A percentile compares a stretch with the other conserved stretches of the same genome.
These are phyloP conservation scores for Euphorbia peplus DNA, from an alignment of 345 rosid species.

Conservation along the genomic window DNA sequence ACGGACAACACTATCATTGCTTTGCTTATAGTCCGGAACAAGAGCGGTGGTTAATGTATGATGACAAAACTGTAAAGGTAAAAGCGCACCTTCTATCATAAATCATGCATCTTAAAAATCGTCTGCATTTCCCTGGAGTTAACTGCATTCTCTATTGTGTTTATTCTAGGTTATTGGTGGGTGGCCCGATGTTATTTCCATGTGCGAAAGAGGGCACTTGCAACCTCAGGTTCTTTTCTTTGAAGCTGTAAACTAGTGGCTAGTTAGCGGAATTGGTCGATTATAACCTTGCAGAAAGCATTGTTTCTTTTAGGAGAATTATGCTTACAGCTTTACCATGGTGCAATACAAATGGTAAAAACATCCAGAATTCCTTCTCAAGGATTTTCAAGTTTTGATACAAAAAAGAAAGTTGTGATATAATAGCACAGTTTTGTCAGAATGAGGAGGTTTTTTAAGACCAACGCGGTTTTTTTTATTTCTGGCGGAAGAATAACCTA, in stretches of 20 bases:
- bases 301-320: constrained; percentile 16
- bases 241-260: constrained; percentile 54
- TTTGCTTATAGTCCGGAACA: constrained; percentile 79
- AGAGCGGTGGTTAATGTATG: constrained; percentile 85
- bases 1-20: constrained; percentile 98
- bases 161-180: constrained; percentile 68
- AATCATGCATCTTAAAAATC: neutral
- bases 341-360: constrained; percentile 21
- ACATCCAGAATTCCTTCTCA: constrained; percentile 16
- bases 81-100: constrained; percentile 13
- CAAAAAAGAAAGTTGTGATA: constrained; percentile 7
- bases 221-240: constrained; percentile 97
- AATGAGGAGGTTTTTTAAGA: constrained; percentile 24
- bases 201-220: constrained; percentile 85
- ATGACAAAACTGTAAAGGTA: constrained; percentile 94
- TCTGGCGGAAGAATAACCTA: constrained; percentile 21
- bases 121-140: constrained; percentile 2
- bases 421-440: constrained; percentile 22
- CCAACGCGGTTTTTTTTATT: constrained; percentile 10
- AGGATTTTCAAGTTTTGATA: constrained; percentile 16
- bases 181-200: constrained; percentile 76
- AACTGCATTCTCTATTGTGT: constrained; percentile 17
- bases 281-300: constrained; percentile 24
- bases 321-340: constrained; percentile 18
- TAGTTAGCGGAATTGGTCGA: constrained; percentile 21